phyloP scores from a whole-genome alignment of 2,329 filamentous ascomycete genomes.

The Neurospora crassa region DNA sequence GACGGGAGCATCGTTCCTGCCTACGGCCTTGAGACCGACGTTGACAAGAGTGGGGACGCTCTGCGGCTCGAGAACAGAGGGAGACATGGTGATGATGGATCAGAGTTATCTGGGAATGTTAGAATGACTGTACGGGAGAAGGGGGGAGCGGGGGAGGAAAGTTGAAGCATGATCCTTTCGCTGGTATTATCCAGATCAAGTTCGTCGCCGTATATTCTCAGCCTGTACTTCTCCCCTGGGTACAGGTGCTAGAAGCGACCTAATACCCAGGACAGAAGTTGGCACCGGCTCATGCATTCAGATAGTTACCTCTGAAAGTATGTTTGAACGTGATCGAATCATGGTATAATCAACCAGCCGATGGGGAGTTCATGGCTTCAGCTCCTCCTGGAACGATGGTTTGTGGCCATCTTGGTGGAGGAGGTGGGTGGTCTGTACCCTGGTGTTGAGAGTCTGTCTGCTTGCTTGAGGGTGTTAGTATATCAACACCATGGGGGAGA shows the following conservation, averaged over 20 bases:
- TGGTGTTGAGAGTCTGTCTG: not conserved
- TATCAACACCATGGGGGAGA: not conserved
- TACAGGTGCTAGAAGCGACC: not conserved
- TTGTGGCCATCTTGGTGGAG: not conserved
- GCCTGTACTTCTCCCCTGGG: conserved; percentile 16
- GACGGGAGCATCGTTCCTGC: conserved; percentile 20
- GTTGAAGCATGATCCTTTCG: conserved; percentile 93
- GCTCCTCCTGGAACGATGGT: not conserved
- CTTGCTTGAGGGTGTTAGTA: not conserved
- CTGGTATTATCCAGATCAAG: conserved; percentile 38
- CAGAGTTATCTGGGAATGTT: conserved; percentile 13
- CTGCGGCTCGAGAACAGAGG: conserved; percentile 52
- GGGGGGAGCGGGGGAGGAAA: conserved; percentile 30
- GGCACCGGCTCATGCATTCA: conserved; percentile 27
- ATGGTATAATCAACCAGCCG: not conserved
- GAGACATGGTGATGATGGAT: conserved; percentile 52
- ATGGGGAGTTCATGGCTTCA: not conserved
- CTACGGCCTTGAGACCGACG: conserved; percentile 33
- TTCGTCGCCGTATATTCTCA: conserved; percentile 31
- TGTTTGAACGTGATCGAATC: conserved; percentile 15
- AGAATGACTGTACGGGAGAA: conserved; percentile 27
- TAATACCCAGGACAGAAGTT: conserved; percentile 5
- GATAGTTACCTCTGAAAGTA: conserved; percentile 24
- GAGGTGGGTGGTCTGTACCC: not conserved
- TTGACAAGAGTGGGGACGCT: conserved; percentile 36